Evolutionary conservation across 2,329 filamentous ascomycete genomes (phyloP).

Genomic region (Sclerotinia glacialis): DNA sequence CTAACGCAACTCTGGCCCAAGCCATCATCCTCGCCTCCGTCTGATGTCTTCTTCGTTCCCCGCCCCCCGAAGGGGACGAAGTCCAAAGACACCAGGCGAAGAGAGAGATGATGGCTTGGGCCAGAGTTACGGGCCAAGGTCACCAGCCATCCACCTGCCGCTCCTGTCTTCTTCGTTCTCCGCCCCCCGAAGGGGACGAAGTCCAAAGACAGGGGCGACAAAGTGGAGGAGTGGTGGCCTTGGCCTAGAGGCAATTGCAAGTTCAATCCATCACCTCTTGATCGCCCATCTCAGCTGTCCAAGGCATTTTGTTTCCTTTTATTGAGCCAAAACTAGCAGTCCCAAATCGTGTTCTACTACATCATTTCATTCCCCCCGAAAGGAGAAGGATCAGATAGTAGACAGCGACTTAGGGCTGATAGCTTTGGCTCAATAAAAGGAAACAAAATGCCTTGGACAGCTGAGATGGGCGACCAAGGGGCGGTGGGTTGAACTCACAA

Average conservation of each 20-base stretch:
- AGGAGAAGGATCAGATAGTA: not conserved
- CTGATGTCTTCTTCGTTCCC: not conserved
- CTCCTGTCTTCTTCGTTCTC: not conserved
- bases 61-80: not conserved
- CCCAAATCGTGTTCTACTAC: not conserved
- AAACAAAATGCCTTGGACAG: not conserved
- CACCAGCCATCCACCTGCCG: not conserved
- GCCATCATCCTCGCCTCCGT: not conserved
- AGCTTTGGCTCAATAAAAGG: not conserved
- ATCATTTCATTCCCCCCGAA: not conserved
- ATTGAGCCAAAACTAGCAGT: not conserved
- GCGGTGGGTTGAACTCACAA: not conserved
- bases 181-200: not conserved
- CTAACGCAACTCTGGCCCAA: constrained; percentile 10
- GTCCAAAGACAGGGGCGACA: not conserved
- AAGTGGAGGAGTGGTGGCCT: not conserved
- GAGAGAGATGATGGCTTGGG: not conserved
- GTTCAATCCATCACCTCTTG: not conserved
- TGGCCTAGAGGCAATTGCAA: not conserved
- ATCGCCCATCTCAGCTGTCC: not conserved
- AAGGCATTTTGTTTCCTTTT: not conserved
- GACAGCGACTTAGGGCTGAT: not conserved
- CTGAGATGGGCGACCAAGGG: not conserved
- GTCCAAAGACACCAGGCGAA: not conserved
- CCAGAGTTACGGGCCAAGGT: not conserved